Base-by-base conservation (phyloP, 139 green algal genomes). In the Tetradesmus obliquus region DNA sequence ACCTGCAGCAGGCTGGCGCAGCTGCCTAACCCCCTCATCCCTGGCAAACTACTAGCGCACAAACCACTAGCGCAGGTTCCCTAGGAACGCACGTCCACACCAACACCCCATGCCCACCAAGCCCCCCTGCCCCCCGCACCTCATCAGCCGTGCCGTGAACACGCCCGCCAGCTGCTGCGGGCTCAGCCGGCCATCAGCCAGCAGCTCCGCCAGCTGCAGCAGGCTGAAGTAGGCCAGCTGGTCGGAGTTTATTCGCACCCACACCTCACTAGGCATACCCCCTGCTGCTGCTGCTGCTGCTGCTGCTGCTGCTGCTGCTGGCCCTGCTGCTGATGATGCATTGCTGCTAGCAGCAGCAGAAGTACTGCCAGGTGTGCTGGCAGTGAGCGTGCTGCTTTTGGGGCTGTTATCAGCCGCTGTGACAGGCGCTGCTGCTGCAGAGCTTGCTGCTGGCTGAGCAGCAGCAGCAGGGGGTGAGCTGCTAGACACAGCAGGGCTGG, bases 341-440 rank as follows among this genome's bases (percentile, higher is more conserved):
- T 55, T 88, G 83, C 6, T 88, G 82, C 32, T 10, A 71, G 84
- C 84, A 71, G 84, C 84, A 45, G 84, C 84, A 53, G 84, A 4
- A 71, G 10, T 19, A 71, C 60, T 71, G 10, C 8, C 19, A 71
- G 8, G 62, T 12, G 17, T 84, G 86, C 51, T 82, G 54, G 5
- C 17, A 45, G 1, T 20, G 62, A 58, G 32, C 32, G 32, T 57
- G 85, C 85, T 79, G 51, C 51, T 66, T n/a, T 32, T 79, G 22
- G 5, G 13, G 3, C 5, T 79, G 83, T 76, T 88, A 45, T 19
- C 53, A 55, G 53, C 7, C 66, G 51, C 81, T n/a, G 7, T 72
- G 55, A 87, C 55, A 54, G 82, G 19, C 72, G 82, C 55, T 87
- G 82, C 24, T 87, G 82, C 19, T 86, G 81, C 15, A 69, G 81